Percentiles rank a stretch among this genome's conserved stretches.
These are phyloP conservation scores for Stephania japonica DNA, from an alignment of 164 flowering plant species.

Conservation along the genomic window DNA sequence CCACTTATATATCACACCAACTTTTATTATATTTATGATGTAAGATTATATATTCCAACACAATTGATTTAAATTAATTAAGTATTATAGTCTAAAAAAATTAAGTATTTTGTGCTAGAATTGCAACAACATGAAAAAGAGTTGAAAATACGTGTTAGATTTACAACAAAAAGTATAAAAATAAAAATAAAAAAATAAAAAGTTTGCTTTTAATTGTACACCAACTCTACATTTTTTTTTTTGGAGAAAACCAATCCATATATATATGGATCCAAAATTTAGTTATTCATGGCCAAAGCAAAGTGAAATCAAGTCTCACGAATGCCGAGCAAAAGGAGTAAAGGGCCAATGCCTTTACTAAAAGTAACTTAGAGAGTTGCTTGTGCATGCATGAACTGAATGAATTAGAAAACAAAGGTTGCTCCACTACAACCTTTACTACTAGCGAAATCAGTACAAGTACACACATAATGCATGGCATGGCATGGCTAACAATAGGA, in stretches of 20 bases:
- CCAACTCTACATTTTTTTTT: too few relatives aligned
- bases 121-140: too few relatives aligned
- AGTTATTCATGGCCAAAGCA: not conserved
- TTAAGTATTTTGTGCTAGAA: not conserved
- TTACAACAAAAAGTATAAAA: not conserved
- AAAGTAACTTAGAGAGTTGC: not conserved
- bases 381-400: not conserved
- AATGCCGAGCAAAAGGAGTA: not conserved
- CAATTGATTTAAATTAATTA: not conserved
- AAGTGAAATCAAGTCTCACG: not conserved
- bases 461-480: not conserved
- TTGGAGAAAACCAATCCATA: not conserved
- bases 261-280: not conserved
- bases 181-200: too few relatives aligned
- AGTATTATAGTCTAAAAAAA: too few relatives aligned
- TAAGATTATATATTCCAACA: too few relatives aligned
- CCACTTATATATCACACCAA: too few relatives aligned
- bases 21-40: too few relatives aligned
- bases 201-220: too few relatives aligned
- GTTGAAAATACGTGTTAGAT: too few relatives aligned
- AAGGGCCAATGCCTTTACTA: not conserved
- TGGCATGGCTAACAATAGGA: too few relatives aligned
- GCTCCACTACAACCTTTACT: not conserved
- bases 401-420: not conserved
- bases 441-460: not conserved